These are phyloP conservation scores for Castanea sativa DNA, from an alignment of 306 rosid genomes.

Conservation along the genomic window DNA sequence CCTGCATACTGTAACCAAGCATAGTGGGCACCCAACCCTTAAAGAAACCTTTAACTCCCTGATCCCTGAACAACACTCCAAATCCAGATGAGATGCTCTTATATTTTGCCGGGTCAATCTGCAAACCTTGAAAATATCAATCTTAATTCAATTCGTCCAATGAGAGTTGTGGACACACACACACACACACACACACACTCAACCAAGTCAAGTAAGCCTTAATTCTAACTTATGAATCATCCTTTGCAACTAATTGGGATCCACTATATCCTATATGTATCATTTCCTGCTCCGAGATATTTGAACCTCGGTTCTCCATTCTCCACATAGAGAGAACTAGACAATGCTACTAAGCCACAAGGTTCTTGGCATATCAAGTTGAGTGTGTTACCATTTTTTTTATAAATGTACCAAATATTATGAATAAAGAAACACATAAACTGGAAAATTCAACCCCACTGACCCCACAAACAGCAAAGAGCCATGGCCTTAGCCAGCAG, in stretches of 20 bases:
- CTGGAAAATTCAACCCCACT: not conserved
- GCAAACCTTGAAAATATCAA: not conserved
- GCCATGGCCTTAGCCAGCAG: not conserved
- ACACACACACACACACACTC: not conserved
- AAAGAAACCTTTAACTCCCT: conserved; percentile 67
- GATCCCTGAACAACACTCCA: conserved; percentile 67
- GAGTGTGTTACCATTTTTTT: too few species aligned
- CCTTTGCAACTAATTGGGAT: not conserved
- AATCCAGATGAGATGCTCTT: conserved; percentile 65
- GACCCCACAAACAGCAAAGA: not conserved
- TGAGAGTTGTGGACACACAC: not conserved
- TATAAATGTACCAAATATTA: too few species aligned
- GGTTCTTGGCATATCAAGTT: too few species aligned
- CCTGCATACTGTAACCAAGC: conserved; percentile 83
- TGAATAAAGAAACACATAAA: too few species aligned
- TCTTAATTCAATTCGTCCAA: not conserved
- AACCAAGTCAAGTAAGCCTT: not conserved
- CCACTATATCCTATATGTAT: not conserved
- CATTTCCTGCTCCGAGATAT: not conserved
- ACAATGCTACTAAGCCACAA: too few species aligned
- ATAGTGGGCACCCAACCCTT: conserved; percentile 83
- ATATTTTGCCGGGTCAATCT: conserved; percentile 78
- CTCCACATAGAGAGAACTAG: too few species aligned
- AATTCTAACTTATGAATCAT: not conserved
- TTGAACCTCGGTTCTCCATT: not conserved